Evolutionary conservation across 192 early-diverging fungal genomes (phyloP), one percentile per base, ranked within the genome.

Genomic region (Backusella circina): DNA sequence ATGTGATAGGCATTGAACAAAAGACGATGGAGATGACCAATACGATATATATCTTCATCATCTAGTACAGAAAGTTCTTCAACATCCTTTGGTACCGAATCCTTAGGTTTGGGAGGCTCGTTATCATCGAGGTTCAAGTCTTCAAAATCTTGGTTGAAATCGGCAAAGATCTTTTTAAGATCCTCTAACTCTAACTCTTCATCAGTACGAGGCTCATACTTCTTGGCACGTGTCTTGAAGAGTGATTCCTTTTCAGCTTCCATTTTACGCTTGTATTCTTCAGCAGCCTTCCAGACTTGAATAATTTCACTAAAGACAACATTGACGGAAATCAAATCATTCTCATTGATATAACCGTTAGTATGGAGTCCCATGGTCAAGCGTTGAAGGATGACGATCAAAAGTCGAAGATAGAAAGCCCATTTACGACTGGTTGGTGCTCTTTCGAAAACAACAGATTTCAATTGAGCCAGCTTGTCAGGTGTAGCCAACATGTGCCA

Each of bases 111-210:
- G 10, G 3, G 70, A 18, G 35, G 72, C 26, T 85, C 84, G 3
- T 80, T 80, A 5, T 87, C 83, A n/a, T 80, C 87, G 21, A 86
- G 86, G 6, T 84, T 80, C 5, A 93, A 72, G 38, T 94, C 90
- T 21, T 84, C 89, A 79, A 90, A 96, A 64, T 94, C 95, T 8
- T 94, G 93, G 73, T 86, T 90, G 80, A 90, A 96, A 72, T 94
- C 94, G 1, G 95, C 93, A 86, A 98, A 98, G 44, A 92, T 84
- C 72, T 93, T 88, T 38, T 82, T 82, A 35, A 95, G 82, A 65
- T 95, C 89, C 44, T 83, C 80, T 71, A 93, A 94, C 37, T 93
- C 91, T 1, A 90, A 84, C 66, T 91, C 91, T 66, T 96, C 87
- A 28, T 90, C 85, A 36, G 83, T 84, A 23, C 80, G 38, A 61